phyloP scores from a whole-genome alignment of 2,329 filamentous ascomycete species.

The Aphanocladium album region DNA sequence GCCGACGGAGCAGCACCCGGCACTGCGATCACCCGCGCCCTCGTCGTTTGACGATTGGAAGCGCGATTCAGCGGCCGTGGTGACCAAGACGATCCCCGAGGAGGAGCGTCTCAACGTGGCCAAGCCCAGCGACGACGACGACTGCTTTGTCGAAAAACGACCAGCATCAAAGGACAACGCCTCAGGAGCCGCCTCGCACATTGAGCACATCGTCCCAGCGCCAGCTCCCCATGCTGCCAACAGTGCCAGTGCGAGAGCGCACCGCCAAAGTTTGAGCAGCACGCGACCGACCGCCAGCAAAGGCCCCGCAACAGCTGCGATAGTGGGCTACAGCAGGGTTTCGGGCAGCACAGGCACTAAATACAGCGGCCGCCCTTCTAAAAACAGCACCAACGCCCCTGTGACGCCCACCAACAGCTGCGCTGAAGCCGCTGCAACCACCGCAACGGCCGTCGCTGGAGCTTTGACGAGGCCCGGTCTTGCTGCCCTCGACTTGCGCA shows the following conservation, averaged over 20 bases:
- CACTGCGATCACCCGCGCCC: slow-evolving; percentile 35
- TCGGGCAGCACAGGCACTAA: not conserved
- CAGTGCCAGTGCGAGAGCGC: not conserved
- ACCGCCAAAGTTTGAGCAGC: not conserved
- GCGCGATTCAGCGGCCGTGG: slow-evolving; percentile 48
- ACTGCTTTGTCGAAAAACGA: not conserved
- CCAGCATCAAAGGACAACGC: not conserved
- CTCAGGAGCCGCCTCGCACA: not conserved
- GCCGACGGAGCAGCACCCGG: slow-evolving; percentile 49
- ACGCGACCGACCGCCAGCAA: not conserved
- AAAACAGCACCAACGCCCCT: not conserved
- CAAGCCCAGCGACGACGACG: slow-evolving; percentile 20
- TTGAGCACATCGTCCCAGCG: not conserved
- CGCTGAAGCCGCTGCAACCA: not conserved
- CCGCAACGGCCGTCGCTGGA: not conserved
- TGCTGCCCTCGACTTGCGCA: not conserved
- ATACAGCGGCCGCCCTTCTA: not conserved
- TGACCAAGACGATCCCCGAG: slow-evolving; percentile 32
- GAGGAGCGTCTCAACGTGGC: slow-evolving; percentile 17
- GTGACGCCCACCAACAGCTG: not conserved
- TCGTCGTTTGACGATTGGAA: slow-evolving; percentile 38
- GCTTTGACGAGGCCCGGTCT: too few relatives aligned
- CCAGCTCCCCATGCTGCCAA: not conserved
- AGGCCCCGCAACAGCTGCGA: not conserved
- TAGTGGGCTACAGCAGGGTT: not conserved